Base-by-base conservation (phyloP, 768 basidiomycete genomes). In the Termitomyces sp. region DNA sequence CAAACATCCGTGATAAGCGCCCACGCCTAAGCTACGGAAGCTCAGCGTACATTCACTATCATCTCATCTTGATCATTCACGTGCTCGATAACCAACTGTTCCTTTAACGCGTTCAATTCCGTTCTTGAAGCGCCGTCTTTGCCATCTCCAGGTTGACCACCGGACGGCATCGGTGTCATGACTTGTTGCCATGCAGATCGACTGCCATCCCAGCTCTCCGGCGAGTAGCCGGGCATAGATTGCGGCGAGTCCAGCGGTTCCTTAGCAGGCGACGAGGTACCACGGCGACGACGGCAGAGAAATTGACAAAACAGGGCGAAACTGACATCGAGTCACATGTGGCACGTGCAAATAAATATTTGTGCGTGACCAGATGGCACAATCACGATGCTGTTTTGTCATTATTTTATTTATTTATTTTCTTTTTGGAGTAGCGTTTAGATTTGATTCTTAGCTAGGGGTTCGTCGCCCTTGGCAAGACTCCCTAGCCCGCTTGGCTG, bases 141-240 rank as follows among this genome's bases (percentile, higher is more conserved):
- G n/a, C 24, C 45, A 31, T 37, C 26, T 36, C 22, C 44, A 13
- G 6, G 34, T 58, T 47, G 42, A 18, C 18, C 42, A 37, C 13
- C 31, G 22, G 37, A 41, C 24, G 33, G 41, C 29, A 44, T 44
- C 18, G 50, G 22, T 12, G 12, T 10, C 4, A 49, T 41, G 29
- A 12, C 37, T 39, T 41, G 48, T 16, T 36, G 44, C 56, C 51
- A 48, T 28, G 48, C 15, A 13, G 59, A 51, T 59, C 55, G 57
- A 18, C 51, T 33, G 36, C 61, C 61, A 31, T 64, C 61, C 65
- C 65, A 62, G n/a, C 62, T 64, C 10, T 51, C 63, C 51, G 60
- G 58, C 33, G 63, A 61, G 12, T 39, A 62, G 59, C 61, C 60
- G 49, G 47, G 41, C 65, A 65, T 65, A 13, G 55, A 39, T 31